These are phyloP conservation scores for Quercus tomentella DNA, from an alignment of 331 rosid genomes.

Conservation along the genomic window DNA sequence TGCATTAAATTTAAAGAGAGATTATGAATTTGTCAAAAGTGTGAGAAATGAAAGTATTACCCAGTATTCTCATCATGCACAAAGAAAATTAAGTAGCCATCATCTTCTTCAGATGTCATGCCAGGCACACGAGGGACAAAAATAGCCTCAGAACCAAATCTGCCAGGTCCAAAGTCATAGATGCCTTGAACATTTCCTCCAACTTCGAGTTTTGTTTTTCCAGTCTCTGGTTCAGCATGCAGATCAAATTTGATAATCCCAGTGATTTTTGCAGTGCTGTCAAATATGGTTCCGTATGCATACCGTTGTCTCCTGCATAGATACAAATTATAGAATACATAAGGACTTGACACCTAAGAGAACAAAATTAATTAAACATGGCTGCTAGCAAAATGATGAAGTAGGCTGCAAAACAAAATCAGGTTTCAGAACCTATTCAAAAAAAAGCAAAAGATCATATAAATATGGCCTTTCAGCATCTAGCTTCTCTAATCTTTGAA, in stretches of 20 bases:
- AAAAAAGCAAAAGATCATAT: not conserved
- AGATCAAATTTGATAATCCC: constrained; percentile 87
- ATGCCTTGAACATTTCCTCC: constrained; percentile 88
- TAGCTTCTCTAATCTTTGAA: not conserved
- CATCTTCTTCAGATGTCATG: constrained; percentile 73
- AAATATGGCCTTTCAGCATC: not conserved
- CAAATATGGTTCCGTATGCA: constrained; percentile 79
- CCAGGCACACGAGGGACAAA: constrained; percentile 82
- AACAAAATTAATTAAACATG: not conserved
- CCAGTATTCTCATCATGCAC: constrained; percentile 79
- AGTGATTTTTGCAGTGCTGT: constrained; percentile 67
- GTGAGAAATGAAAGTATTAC: constrained; percentile 33
- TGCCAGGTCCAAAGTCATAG: constrained; percentile 76
- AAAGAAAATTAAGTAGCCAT: constrained; percentile 83
- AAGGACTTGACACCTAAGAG: not conserved
- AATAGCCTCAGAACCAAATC: constrained; percentile 85
- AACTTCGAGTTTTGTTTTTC: constrained; percentile 59
- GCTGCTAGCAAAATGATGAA: not conserved
- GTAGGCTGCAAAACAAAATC: not conserved
- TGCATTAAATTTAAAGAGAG: not conserved
- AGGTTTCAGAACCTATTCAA: not conserved
- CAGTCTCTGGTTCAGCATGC: constrained; percentile 63
- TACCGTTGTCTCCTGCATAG: constrained; percentile 69
- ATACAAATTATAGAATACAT: not conserved
- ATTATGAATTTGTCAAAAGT: not conserved